These are phyloP conservation scores for Aspergillus coremiiformis DNA, from an alignment of 495 filamentous ascomycete genomes.

Conservation along the genomic window DNA sequence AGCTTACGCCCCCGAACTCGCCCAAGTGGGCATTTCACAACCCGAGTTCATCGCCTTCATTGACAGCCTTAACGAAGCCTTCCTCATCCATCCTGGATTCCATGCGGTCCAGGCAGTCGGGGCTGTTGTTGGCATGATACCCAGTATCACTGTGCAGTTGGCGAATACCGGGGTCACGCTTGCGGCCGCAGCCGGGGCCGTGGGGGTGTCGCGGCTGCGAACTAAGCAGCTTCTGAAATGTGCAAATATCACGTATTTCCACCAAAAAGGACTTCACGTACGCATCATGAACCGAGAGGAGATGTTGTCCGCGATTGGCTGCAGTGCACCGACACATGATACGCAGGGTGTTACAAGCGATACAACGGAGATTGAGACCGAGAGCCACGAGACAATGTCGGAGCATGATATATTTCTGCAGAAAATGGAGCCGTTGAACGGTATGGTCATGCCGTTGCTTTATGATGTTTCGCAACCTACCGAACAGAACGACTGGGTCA, in stretches of 20 bases:
- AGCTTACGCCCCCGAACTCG: slow-evolving; percentile 6
- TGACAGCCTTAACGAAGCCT: slow-evolving; percentile 11
- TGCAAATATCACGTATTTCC: neutral
- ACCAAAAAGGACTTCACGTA: neutral
- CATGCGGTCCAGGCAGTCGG: neutral
- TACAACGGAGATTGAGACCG: no score
- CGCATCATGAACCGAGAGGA: neutral
- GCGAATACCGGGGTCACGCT: neutral
- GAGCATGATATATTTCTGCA: no score
- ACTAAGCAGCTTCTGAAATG: neutral
- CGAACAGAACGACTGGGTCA: no score
- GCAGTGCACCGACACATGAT: no score
- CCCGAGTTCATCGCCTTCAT: slow-evolving; percentile 10
- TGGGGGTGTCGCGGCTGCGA: neutral
- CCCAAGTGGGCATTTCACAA: neutral
- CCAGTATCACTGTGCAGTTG: neutral
- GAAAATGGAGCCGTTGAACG: no score
- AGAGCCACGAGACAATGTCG: no score
- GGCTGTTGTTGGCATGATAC: neutral
- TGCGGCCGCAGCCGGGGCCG: neutral
- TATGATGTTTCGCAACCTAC: no score
- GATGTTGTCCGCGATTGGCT: neutral
- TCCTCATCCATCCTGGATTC: neutral
- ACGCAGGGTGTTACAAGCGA: no score
- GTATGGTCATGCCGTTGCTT: no score